phyloP scores from a whole-genome alignment of 495 filamentous ascomycete species.

The Cudoniella acicularis region DNA sequence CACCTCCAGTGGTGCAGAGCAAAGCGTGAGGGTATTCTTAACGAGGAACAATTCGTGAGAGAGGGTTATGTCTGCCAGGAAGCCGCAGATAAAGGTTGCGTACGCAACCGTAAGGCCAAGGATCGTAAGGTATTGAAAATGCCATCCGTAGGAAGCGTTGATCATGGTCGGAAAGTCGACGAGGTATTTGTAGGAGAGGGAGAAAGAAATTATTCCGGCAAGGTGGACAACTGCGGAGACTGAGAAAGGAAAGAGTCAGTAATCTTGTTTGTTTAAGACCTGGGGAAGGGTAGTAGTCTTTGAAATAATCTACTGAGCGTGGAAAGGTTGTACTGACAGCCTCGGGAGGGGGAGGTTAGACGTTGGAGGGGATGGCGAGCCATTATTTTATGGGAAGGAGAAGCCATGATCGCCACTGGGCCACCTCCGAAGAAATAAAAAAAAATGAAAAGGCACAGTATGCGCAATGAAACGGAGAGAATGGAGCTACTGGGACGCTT shows the following conservation, averaged over 20 bases:
- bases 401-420: constrained; percentile 9
- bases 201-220: constrained; percentile 63
- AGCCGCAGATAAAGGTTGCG: constrained; percentile 61
- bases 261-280: neutral
- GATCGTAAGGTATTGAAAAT: constrained; percentile 82
- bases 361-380: constrained; percentile 68
- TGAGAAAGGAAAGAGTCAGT: neutral
- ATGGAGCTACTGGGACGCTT: no score
- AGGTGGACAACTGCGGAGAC: constrained; percentile 70
- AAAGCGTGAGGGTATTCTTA: constrained; percentile 72
- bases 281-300: no score
- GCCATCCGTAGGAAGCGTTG: constrained; percentile 73
- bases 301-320: no score
- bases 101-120: constrained; percentile 70
- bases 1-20: constrained; percentile 74
- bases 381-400: constrained; percentile 14
- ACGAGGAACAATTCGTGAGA: constrained; percentile 60
- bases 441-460: neutral
- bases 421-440: neutral
- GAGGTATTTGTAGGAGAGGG: constrained; percentile 61
- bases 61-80: constrained; percentile 72
- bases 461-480: no score
- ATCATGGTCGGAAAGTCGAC: constrained; percentile 40
- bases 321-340: constrained; percentile 22
- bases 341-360: constrained; percentile 64